Evolutionary conservation across 2,329 filamentous ascomycete species (phyloP), one percentile per base, ranked within the genome.

Genomic region (Stagonosporopsis rhizophila): DNA sequence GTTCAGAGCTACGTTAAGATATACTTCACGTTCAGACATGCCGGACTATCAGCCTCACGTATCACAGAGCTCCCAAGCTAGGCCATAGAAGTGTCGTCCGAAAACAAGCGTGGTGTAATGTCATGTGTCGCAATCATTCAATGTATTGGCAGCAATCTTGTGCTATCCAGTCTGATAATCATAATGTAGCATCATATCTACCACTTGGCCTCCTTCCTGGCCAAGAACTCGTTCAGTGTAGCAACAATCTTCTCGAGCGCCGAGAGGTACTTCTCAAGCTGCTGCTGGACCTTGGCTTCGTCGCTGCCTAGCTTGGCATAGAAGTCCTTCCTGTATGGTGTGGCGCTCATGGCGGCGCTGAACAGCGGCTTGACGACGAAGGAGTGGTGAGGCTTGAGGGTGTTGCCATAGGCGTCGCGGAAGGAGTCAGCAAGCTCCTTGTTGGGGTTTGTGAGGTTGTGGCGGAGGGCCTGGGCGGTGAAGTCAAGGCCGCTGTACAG

Each of bases 361-460:
- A 98, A 98, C 74, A 97, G 84, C 59, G 92, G 92, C 84, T 96
- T 96, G 70, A 97, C 81, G 61, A 97, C 69, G 78, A 96, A 92
- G 73, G 84, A 87, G 83, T 99, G 95, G 82, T 96, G 88, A 23
- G 90, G 90, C 82, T 96, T 96, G 70, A 99, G 89, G 45, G 94
- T 97, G 69, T 81, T 82, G 74, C 84, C 85, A 80, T 99, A 99
- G 66, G 93, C 91, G 53, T 81, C 80, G 70, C 90, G 88, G 89
- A 99, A 99, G 44, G 92, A 96, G 65, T 86, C 83, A 58, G 90
- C 83, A 60, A 99, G 89, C 79, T 97, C 92, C 73, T 92, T 85
- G 64, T 75, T 67, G 50, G 85, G 72, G 71, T 89, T 87, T 71
- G 83, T 78, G 63, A 92, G 70, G 81, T 96, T 96, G 75, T 88